phyloP scores from a whole-genome alignment of 305 asterid genomes.

The Fraxinus nigra region DNA sequence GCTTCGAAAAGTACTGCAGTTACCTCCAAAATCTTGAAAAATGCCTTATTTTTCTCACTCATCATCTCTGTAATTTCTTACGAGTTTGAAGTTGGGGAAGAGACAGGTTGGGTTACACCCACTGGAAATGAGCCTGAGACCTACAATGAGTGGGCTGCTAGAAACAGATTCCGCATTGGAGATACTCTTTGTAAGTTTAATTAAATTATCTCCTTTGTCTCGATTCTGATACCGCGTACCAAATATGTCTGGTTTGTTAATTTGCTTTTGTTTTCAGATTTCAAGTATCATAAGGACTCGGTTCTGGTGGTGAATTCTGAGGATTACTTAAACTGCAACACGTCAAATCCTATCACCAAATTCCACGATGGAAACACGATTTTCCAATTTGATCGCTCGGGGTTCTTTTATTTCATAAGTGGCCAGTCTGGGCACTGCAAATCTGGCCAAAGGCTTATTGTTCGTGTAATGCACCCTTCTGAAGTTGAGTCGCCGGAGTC shows the following conservation, averaged over 20 bases:
- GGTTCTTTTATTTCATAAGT: constrained; percentile 69
- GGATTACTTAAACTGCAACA: constrained; percentile 49
- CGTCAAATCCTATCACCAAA: constrained; percentile 48
- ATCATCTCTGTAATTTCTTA: constrained; percentile 23
- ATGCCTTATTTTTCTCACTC: constrained; percentile 16
- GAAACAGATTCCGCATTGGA: constrained; percentile 60
- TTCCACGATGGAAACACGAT: constrained; percentile 55
- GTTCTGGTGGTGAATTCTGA: constrained; percentile 52
- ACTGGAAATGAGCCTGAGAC: constrained; percentile 57
- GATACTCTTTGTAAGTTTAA: constrained; percentile 54
- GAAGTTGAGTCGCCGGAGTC: constrained; percentile 27
- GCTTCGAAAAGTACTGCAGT: constrained; percentile 22
- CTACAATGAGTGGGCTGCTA: constrained; percentile 77
- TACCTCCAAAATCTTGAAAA: constrained; percentile 16
- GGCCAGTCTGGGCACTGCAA: constrained; percentile 57
- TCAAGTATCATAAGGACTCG: constrained; percentile 62
- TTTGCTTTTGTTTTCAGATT: constrained; percentile 35
- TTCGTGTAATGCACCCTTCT: constrained; percentile 65
- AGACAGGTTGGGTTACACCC: constrained; percentile 55
- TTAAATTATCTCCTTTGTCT: not conserved
- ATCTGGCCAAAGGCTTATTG: constrained; percentile 54
- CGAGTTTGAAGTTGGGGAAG: constrained; percentile 59
- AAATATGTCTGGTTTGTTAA: not conserved
- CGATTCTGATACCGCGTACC: not conserved
- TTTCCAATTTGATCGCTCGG: constrained; percentile 46